Conservation (phyloP, 352 stramenopile genomes). For the Phytophthora colocasiae region DNA sequence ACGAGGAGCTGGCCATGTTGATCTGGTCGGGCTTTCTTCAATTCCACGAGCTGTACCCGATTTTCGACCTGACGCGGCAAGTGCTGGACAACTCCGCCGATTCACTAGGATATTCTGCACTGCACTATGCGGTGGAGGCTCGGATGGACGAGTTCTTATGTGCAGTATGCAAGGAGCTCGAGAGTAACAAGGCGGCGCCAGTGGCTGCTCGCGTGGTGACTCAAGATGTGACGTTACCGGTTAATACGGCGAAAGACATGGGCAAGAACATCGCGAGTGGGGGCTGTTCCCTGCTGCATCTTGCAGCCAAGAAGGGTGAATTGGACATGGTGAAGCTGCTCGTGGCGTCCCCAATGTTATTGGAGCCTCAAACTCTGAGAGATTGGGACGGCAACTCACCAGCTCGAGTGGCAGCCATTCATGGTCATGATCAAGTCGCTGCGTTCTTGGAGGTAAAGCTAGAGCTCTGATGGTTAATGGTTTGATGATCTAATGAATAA, state of each 20-base stretch:
- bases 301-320: conserved; percentile 70
- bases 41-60: conserved; percentile 46
- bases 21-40: conserved; percentile 66
- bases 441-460: conserved; percentile 44
- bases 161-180: conserved; percentile 37
- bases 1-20: conserved; percentile 75
- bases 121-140: conserved; percentile 83
- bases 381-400: conserved; percentile 78
- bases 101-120: conserved; percentile 66
- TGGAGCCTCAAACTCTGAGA: conserved; percentile 24
- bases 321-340: conserved; percentile 57
- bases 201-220: conserved; percentile 44
- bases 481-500: conserved; percentile 4
- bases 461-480: not conserved
- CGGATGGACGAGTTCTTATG: conserved; percentile 65
- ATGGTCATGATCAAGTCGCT: conserved; percentile 47
- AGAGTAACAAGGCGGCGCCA: conserved; percentile 19
- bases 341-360: conserved; percentile 42
- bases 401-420: conserved; percentile 54
- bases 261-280: conserved; percentile 78
- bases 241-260: conserved; percentile 66
- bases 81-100: conserved; percentile 77
- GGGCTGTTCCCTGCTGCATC: conserved; percentile 73
- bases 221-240: conserved; percentile 73
- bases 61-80: conserved; percentile 64